Evolutionary conservation across 2,329 filamentous ascomycete genomes (phyloP).

Genomic region (Biscogniauxia sp.): DNA sequence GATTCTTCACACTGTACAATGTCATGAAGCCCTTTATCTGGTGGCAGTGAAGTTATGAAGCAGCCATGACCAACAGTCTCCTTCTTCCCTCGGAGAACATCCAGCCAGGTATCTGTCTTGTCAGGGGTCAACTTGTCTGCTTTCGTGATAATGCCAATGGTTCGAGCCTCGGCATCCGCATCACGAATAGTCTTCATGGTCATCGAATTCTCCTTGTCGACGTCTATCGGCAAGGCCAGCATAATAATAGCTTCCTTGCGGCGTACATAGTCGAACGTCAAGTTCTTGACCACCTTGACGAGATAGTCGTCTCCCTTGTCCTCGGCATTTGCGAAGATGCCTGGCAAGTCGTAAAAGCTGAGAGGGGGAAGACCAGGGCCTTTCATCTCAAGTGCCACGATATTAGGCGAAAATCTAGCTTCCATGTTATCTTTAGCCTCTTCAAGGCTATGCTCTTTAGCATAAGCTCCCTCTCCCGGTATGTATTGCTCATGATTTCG

Average conservation of each 20-base stretch:
- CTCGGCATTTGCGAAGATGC: conserved; percentile 68
- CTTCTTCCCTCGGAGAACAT: conserved; percentile 57
- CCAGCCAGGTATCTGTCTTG: conserved; percentile 53
- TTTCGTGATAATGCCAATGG: conserved; percentile 76
- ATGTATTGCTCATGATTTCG: conserved; percentile 50
- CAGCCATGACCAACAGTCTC: conserved; percentile 68
- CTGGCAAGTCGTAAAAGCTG: conserved; percentile 80
- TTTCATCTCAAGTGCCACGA: conserved; percentile 70
- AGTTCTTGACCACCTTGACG: conserved; percentile 65
- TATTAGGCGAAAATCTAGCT: conserved; percentile 76
- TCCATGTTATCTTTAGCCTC: conserved; percentile 40
- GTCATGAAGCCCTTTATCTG: conserved; percentile 47
- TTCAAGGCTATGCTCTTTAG: conserved; percentile 33
- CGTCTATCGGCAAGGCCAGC: conserved; percentile 71
- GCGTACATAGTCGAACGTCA: conserved; percentile 66
- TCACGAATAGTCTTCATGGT: conserved; percentile 61
- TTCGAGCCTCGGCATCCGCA: conserved; percentile 53
- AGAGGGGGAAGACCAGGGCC: conserved; percentile 66
- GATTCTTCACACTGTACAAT: conserved; percentile 47
- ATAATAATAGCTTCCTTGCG: conserved; percentile 71
- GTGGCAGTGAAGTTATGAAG: conserved; percentile 68
- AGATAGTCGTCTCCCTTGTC: conserved; percentile 61
- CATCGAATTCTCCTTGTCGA: conserved; percentile 69
- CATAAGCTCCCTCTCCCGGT: conserved; percentile 42
- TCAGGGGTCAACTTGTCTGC: conserved; percentile 63